Percentiles rank a stretch among this genome's conserved stretches.
Evolutionary conservation across 2,329 filamentous ascomycete species (phyloP).

Genomic region (Blastomyces gilchristii): DNA sequence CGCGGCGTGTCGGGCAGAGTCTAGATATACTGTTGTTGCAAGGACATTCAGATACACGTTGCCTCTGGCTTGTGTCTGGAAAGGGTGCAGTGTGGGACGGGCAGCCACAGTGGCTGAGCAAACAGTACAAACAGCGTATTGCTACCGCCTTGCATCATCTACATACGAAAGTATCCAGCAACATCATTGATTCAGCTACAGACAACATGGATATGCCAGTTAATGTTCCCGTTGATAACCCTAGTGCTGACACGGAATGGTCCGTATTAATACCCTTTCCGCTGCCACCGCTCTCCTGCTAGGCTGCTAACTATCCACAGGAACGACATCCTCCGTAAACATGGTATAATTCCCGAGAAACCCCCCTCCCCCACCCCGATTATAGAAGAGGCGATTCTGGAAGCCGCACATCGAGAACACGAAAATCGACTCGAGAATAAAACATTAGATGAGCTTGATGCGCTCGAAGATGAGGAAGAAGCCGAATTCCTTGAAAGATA

Average conservation of each 20-base stretch:
- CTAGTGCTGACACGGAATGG: conserved; percentile 98
- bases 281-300: neutral
- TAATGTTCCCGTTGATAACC: conserved; percentile 82
- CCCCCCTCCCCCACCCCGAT: conserved; percentile 89
- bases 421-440: conserved; percentile 92
- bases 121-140: conserved; percentile 15
- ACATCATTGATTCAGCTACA: conserved; percentile 11
- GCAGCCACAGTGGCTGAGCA: conserved; percentile 17
- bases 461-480: conserved; percentile 91
- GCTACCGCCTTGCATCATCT: neutral
- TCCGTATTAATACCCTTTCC: conserved; percentile 29
- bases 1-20: neutral
- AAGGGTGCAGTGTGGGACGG: conserved; percentile 11
- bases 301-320: conserved; percentile 39
- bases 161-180: neutral
- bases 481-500: conserved; percentile 84
- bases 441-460: conserved; percentile 84
- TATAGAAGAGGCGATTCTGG: conserved; percentile 85
- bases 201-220: conserved; percentile 46
- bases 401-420: conserved; percentile 72
- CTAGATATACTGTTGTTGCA: neutral
- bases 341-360: conserved; percentile 96
- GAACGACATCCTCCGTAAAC: conserved; percentile 97
- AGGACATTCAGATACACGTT: conserved; percentile 14
- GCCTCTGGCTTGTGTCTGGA: conserved; percentile 10